These are phyloP conservation scores for Quercus cerris DNA, from an alignment of 306 rosid species.

Conservation along the genomic window DNA sequence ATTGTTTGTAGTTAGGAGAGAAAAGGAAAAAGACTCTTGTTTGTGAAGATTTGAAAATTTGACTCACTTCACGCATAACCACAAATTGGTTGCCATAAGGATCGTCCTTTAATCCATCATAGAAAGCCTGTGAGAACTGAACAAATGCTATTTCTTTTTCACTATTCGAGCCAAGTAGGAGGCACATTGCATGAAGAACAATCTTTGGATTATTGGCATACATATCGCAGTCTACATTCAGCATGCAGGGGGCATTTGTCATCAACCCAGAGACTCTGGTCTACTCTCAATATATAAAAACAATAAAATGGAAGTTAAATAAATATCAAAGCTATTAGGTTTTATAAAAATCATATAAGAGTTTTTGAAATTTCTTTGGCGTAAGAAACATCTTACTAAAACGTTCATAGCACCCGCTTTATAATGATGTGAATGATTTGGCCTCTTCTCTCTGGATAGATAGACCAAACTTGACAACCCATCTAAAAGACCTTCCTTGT, in stretches of 20 bases:
- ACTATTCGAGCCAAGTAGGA: slow-evolving; percentile 37
- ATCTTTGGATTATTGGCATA: slow-evolving; percentile 50
- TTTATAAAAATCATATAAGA: too few species aligned
- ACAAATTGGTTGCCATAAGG: slow-evolving; percentile 60
- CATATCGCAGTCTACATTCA: slow-evolving; percentile 85
- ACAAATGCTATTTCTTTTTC: slow-evolving; percentile 57
- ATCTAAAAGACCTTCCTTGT: too few species aligned
- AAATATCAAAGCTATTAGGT: too few species aligned
- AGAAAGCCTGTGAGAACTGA: slow-evolving; percentile 51
- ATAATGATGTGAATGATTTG: too few species aligned
- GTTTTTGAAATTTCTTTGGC: too few species aligned
- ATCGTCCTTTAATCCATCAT: slow-evolving; percentile 56
- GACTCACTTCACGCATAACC: slow-evolving; percentile 17
- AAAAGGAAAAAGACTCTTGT: too few species aligned
- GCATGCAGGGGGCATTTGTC: slow-evolving; percentile 64
- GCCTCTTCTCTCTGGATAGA: too few species aligned
- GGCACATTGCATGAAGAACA: slow-evolving; percentile 53
- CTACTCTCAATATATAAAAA: slow-evolving; percentile 23
- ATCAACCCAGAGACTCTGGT: slow-evolving; percentile 69
- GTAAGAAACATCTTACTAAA: too few species aligned
- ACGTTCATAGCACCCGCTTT: too few species aligned
- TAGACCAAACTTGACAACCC: too few species aligned
- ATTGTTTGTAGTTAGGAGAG: too few species aligned
- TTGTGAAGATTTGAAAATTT: background rate
- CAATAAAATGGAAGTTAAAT: too few species aligned